Evolutionary conservation across 208 protist genomes (phyloP).

Genomic region (Porcisia hertigi): DNA sequence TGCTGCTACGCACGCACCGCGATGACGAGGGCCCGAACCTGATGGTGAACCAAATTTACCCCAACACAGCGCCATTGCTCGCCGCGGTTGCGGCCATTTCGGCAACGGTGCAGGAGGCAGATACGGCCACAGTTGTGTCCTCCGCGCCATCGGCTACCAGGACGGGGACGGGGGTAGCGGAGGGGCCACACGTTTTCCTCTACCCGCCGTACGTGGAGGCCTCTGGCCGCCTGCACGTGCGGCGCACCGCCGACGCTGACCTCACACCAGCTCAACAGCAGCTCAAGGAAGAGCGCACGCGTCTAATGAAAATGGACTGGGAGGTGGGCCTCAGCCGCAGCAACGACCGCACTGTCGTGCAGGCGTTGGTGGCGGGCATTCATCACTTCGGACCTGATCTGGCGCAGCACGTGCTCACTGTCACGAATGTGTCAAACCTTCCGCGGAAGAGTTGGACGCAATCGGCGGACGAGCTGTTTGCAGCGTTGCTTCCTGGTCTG

Average conservation of each 20-base stretch:
- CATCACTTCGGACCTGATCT: slow-evolving; percentile 74
- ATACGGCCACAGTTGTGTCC: not conserved
- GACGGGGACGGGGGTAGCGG: not conserved
- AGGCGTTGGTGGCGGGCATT: slow-evolving; percentile 57
- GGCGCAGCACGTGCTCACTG: slow-evolving; percentile 73
- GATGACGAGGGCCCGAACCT: slow-evolving; percentile 75
- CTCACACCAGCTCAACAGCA: slow-evolving; percentile 20
- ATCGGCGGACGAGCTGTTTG: slow-evolving; percentile 43
- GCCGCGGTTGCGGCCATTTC: not conserved
- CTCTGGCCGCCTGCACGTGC: slow-evolving; percentile 22
- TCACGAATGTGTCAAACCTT: slow-evolving; percentile 35
- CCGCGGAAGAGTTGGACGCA: slow-evolving; percentile 37
- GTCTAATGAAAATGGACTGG: slow-evolving; percentile 49
- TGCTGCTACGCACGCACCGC: slow-evolving; percentile 92
- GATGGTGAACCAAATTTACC: slow-evolving; percentile 78
- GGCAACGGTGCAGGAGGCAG: not conserved
- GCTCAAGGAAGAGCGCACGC: slow-evolving; percentile 23
- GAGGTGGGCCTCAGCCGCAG: slow-evolving; percentile 44
- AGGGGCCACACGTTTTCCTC: slow-evolving; percentile 15
- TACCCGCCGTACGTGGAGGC: slow-evolving; percentile 21
- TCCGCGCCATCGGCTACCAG: not conserved
- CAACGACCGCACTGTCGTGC: slow-evolving; percentile 45
- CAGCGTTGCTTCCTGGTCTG: slow-evolving; percentile 47
- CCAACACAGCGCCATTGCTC: slow-evolving; percentile 40
- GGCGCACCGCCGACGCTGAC: slow-evolving; percentile 15